Base-by-base conservation (phyloP, 768 basidiomycete species). In the Trametes villosa region DNA sequence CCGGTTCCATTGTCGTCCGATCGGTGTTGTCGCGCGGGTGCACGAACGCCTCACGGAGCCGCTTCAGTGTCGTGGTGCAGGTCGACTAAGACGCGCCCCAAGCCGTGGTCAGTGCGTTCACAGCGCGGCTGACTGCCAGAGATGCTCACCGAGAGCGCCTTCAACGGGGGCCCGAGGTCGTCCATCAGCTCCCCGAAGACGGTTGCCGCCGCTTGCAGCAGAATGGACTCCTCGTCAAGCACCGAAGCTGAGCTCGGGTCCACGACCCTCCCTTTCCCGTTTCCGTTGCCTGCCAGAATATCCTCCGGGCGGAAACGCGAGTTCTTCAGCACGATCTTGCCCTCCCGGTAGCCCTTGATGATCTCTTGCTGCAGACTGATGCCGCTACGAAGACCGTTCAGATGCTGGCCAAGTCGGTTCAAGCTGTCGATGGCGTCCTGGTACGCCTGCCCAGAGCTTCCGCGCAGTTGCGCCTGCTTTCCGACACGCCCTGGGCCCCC, bases 401-500 rank as follows among this genome's bases (percentile, higher is more conserved):
- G 75, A 76, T 98, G 96, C 70, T 99, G 96, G 1, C 93, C 97
- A 5, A 99, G 83, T 18, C 94, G 79, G 60, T 91, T 96, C 67
- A 99, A 78, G 67, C 88, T 89, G 60, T 87, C 87, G 12, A 98
- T 89, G 0, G 92, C 91, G 62, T 94, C 92, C 63, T 91, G 91
- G 59, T 96, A 96, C 0, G 91, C 87, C 53, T 79, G 77, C 50
- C 84, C 75, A 0, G 77, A 75, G 42, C 70, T 68, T 69, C 76
- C 42, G 1, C 59, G 57, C 12, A 62, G 38, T 30, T 56, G 57
- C 15, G 56, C 47, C 24, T 61, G 61, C 17, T 53, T 53, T 11
- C 58, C 65, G 22, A 55, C 47, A 18, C 48, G 52, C 4, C 62
- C 61, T 2, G 72, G 71, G 1, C 72, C 73, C 24, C 71, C 72